A percentile compares a stretch with the other conserved stretches of the same genome.
Conservation (phyloP, 306 rosid genomes). For the Castanea mollissima region DNA sequence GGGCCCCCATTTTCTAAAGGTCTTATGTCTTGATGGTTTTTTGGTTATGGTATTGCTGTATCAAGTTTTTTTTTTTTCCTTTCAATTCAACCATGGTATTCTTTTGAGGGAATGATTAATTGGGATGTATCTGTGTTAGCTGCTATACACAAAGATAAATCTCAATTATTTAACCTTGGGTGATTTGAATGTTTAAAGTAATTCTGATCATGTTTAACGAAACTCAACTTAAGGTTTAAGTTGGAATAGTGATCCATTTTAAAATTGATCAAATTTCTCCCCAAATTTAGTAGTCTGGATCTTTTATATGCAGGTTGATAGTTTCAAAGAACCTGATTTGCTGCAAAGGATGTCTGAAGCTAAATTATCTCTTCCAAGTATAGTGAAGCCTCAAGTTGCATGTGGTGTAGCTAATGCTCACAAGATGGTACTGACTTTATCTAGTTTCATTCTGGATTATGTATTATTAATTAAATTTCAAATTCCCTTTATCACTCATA, state of each 20-base stretch:
- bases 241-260: background rate
- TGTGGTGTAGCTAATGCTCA: conserved; percentile 87
- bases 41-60: background rate
- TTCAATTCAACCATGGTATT: background rate
- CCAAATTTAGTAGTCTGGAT: background rate
- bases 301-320: conserved; percentile 45
- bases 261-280: background rate
- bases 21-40: conserved; percentile 2
- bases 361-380: conserved; percentile 68
- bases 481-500: background rate
- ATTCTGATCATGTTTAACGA: background rate
- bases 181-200: background rate
- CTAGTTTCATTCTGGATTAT: conserved; percentile 4
- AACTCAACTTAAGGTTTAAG: background rate
- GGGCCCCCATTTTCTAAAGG: conserved; percentile 76
- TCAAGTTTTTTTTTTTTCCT: too few species aligned
- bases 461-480: background rate
- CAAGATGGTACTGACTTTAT: conserved; percentile 50
- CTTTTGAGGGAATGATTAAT: background rate
- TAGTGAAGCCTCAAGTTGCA: conserved; percentile 94
- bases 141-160: background rate
- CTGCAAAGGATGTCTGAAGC: conserved; percentile 50
- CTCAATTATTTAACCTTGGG: background rate
- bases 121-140: background rate
- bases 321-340: conserved; percentile 50